phyloP scores from a whole-genome alignment of 2,329 filamentous ascomycete genomes.

The Claviceps digitariae region DNA sequence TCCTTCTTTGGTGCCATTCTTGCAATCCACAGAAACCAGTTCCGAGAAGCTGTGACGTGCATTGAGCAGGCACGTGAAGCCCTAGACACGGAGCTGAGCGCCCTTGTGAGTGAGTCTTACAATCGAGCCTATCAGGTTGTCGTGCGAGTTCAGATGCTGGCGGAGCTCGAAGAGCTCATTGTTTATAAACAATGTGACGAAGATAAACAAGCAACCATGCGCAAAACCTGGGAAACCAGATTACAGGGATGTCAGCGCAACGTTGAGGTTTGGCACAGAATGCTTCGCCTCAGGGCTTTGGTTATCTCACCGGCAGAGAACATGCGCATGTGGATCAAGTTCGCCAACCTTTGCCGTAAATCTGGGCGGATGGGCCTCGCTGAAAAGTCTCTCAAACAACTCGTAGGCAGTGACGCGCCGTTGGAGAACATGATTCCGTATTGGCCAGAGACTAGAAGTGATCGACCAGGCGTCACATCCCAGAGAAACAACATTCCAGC shows the following conservation, averaged over 20 bases:
- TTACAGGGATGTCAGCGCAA: slow-evolving; percentile 92
- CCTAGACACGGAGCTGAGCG: slow-evolving; percentile 88
- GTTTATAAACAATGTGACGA: slow-evolving; percentile 90
- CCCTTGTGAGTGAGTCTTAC: slow-evolving; percentile 95
- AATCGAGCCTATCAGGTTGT: slow-evolving; percentile 97
- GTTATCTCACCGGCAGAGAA: slow-evolving; percentile 89
- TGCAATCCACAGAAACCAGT: slow-evolving; percentile 88
- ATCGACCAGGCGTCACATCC: slow-evolving; percentile 6
- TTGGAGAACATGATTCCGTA: slow-evolving; percentile 48
- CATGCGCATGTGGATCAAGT: slow-evolving; percentile 99
- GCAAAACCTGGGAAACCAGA: slow-evolving; percentile 88
- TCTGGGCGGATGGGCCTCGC: slow-evolving; percentile 87
- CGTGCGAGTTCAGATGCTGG: slow-evolving; percentile 96
- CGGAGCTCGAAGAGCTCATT: slow-evolving; percentile 95
- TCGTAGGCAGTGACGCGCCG: slow-evolving; percentile 61
- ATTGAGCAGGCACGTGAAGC: slow-evolving; percentile 88
- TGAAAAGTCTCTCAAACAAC: slow-evolving; percentile 82
- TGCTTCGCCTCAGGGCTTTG: slow-evolving; percentile 86
- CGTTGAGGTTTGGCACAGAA: slow-evolving; percentile 95
- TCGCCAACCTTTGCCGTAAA: slow-evolving; percentile 94
- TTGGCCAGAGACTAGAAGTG: slow-evolving; percentile 31
- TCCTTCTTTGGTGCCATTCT: slow-evolving; percentile 97
- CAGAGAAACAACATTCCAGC: slow-evolving; percentile 44
- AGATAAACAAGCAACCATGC: slow-evolving; percentile 81
- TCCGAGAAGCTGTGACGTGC: slow-evolving; percentile 75